Evolutionary conservation across 495 filamentous ascomycete species (phyloP).

Genomic region (Schizothecium vesticola): DNA sequence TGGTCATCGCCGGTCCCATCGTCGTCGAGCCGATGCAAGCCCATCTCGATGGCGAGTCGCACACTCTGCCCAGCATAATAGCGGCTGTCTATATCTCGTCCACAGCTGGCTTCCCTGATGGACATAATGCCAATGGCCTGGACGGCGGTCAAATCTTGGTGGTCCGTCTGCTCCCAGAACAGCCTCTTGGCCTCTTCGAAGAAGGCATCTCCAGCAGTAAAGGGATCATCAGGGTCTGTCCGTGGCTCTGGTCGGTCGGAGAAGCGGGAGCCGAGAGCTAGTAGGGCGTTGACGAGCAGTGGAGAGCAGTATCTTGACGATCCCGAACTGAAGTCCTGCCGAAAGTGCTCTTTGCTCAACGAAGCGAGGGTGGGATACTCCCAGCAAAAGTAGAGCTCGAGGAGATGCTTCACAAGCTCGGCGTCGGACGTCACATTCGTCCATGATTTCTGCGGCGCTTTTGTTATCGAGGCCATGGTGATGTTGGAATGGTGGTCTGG

Average conservation of each 20-base stretch:
- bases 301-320: slow-evolving; percentile 60
- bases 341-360: slow-evolving; percentile 65
- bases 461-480: background rate
- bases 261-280: slow-evolving; percentile 67
- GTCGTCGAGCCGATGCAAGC: slow-evolving; percentile 48
- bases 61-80: slow-evolving; percentile 62
- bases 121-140: slow-evolving; percentile 76
- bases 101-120: slow-evolving; percentile 57
- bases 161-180: slow-evolving; percentile 49
- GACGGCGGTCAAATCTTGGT: slow-evolving; percentile 63
- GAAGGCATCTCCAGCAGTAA: slow-evolving; percentile 66
- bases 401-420: slow-evolving; percentile 54
- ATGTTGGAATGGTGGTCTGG: background rate
- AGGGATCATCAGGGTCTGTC: slow-evolving; percentile 51
- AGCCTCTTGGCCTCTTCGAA: slow-evolving; percentile 60
- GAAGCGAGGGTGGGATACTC: slow-evolving; percentile 69
- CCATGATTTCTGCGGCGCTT: slow-evolving; percentile 38
- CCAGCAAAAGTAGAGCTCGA: slow-evolving; percentile 75
- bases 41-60: slow-evolving; percentile 60
- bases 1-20: slow-evolving; percentile 44
- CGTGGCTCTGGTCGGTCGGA: slow-evolving; percentile 58
- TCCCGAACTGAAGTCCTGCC: slow-evolving; percentile 53
- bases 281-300: slow-evolving; percentile 67
- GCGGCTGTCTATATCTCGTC: slow-evolving; percentile 57
- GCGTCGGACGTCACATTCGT: slow-evolving; percentile 55